A percentile compares a stretch with the other conserved stretches of the same genome.
Conservation (phyloP, 2,329 filamentous ascomycete species). For the Alternaria consortialis region DNA sequence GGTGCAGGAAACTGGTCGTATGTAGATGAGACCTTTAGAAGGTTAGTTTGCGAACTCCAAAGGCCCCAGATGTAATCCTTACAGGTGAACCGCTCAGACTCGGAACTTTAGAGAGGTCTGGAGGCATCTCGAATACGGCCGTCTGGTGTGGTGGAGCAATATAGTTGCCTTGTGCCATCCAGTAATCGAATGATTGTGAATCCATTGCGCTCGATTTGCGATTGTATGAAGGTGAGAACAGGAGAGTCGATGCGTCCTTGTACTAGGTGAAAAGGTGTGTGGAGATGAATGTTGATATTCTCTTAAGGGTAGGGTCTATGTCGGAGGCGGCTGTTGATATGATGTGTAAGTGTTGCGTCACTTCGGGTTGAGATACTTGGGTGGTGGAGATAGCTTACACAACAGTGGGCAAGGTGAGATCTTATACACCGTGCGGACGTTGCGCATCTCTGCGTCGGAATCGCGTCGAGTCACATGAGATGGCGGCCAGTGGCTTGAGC, state of each 20-base stretch:
- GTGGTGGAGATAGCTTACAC: slow-evolving; percentile 40
- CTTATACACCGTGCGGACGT: slow-evolving; percentile 43
- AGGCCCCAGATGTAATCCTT: slow-evolving; percentile 18
- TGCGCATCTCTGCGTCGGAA: slow-evolving; percentile 32
- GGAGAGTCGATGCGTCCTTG: slow-evolving; percentile 16
- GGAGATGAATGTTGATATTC: neutral
- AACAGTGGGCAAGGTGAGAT: slow-evolving; percentile 43
- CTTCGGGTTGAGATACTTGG: slow-evolving; percentile 32
- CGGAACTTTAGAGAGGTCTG: slow-evolving; percentile 48
- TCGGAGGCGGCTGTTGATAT: slow-evolving; percentile 1
- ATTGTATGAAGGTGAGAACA: slow-evolving; percentile 6
- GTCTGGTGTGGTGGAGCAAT: slow-evolving; percentile 43
- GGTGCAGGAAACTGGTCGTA: slow-evolving; percentile 48
- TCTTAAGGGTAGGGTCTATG: neutral
- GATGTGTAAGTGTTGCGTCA: slow-evolving; percentile 7
- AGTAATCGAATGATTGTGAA: slow-evolving; percentile 49
- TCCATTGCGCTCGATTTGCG: slow-evolving; percentile 39
- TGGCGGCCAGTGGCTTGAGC: slow-evolving; percentile 30
- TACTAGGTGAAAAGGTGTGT: slow-evolving; percentile 4
- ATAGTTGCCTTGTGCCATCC: slow-evolving; percentile 48
- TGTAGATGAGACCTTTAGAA: slow-evolving; percentile 46
- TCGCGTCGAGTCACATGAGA: slow-evolving; percentile 28
- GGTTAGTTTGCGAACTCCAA: slow-evolving; percentile 13
- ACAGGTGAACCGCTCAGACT: slow-evolving; percentile 53
- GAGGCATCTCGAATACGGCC: slow-evolving; percentile 45